Evolutionary conservation across 2,329 filamentous ascomycete genomes (phyloP), one percentile per base, ranked within the genome.

Genomic region (Paraphoma sp.): DNA sequence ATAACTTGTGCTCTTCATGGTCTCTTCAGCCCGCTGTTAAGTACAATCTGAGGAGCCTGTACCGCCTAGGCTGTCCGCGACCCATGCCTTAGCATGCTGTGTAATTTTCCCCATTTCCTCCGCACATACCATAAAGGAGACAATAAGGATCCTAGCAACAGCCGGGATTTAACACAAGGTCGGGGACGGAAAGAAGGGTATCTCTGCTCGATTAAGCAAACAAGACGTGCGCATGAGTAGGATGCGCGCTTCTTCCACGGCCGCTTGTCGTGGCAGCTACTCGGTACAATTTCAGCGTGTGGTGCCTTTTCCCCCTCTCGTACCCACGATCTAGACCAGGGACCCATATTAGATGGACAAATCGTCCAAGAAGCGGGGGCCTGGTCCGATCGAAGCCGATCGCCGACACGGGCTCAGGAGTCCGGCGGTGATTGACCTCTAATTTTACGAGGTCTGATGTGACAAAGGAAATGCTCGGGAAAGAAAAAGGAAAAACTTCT

Each of bases 391-490:
- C 58, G 55, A 49, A 55, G 62, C 69, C 51, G 53, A 52, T 40
- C 61, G 49, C 60, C 50, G 38, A 53, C 61, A 40, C 50, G 52
- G 53, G 48, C 50, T 52, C 47, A 31, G 50, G 23, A 57, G 59
- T 48, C 48, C 48, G 52, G 61, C 51, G 45, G 57, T 56, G 51
- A 57, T 62, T 59, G 61, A 70, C 64, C 65, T 51, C 56, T 45
- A 53, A 53, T 59, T 68, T 64, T 68, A 61, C 62, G 53, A 54
- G 59, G 65, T 68, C 64, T 60, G 56, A 57, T 63, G 56, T 72
- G 62, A 74, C 70, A 76, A 69, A 75, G 59, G 71, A 76, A 75
- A 74, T 71, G 65, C 65, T 69, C 45, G 60, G 68, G 70, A 66
- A 60, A 65, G 62, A 62, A 67, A 60, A 50, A 59, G 33, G 56